Base-by-base conservation (phyloP, 495 filamentous ascomycete genomes). In the Penicillium psychrofluorescens region DNA sequence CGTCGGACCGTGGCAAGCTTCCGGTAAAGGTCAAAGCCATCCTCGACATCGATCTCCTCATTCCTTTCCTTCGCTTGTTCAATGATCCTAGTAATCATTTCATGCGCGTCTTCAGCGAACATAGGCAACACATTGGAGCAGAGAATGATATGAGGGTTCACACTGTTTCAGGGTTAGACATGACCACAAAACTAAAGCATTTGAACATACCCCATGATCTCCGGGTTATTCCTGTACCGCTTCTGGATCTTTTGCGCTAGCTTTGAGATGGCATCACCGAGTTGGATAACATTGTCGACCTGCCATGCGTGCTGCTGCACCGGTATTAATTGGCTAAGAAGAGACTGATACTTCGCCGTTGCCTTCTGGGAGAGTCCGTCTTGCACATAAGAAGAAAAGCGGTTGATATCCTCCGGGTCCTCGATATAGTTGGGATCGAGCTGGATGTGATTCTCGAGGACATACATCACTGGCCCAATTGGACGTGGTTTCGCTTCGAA, bases 11-110 rank as follows among this genome's bases (percentile, higher is more conserved):
- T 83, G 8, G 88, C 79, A 32, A 99, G 73, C 50, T 95, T 84
- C 55, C 78, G 83, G 64, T 99, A 99, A 2, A 99, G 68, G 50
- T 90, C 85, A 59, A 99, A 96, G 0, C 90, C 94, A 55, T 99
- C 94, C 52, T 94, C 77, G 15, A 97, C 76, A 29, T 78, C 77
- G 30, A 97, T 77, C 53, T 95, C 90, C 42, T 81, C 74, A n/a
- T 75, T 80, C 40, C 67, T 74, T 10, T 75, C 74, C 49, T 85
- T 78, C 16, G 81, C 77, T 11, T 79, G 72, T 44, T 88, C 75
- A 38, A 95, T 68, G 40, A 95, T 90, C 43, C 86, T 77, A 38
- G 77, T 74, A 38, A 96, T 77, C 58, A 97, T 77, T 53, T 90
- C 86, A 41, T 83, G 73, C 31, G 85, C 84, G 65, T 97, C 91